phyloP scores from a whole-genome alignment of 2,329 filamentous ascomycete species.

The Ascochyta lentis region DNA sequence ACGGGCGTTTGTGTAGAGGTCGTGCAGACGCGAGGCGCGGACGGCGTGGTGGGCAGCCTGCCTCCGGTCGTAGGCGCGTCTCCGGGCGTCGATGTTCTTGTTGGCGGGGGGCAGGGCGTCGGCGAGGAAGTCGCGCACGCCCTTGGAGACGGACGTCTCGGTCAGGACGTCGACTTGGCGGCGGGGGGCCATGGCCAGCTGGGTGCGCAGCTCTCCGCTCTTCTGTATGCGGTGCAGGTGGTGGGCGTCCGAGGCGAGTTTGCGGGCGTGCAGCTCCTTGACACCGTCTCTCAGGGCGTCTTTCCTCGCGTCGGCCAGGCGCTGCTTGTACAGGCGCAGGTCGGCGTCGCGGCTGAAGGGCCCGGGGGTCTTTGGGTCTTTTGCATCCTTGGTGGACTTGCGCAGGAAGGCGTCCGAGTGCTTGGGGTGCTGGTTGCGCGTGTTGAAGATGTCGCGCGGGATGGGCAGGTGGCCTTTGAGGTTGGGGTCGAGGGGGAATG shows the following conservation, averaged over 20 bases:
- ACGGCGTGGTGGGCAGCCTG: constrained; percentile 62
- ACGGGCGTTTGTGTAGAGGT: constrained; percentile 87
- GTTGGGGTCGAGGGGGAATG: constrained; percentile 55
- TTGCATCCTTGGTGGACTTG: constrained; percentile 64
- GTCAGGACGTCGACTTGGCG: constrained; percentile 64
- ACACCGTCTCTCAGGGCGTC: constrained; percentile 76
- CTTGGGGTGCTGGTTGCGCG: constrained; percentile 57
- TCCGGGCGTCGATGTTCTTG: constrained; percentile 40
- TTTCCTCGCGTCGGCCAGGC: constrained; percentile 75
- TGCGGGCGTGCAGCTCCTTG: constrained; percentile 65
- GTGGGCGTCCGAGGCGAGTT: constrained; percentile 33
- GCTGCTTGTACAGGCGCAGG: constrained; percentile 69
- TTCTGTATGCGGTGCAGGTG: constrained; percentile 30
- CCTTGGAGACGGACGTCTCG: constrained; percentile 37
- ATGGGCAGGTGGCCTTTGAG: constrained; percentile 83
- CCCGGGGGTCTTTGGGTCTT: constrained; percentile 43
- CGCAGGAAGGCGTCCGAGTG: constrained; percentile 66
- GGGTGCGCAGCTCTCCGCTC: constrained; percentile 56
- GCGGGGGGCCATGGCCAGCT: constrained; percentile 67
- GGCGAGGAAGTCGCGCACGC: constrained; percentile 45
- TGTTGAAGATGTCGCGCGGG: constrained; percentile 78
- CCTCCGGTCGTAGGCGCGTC: constrained; percentile 48
- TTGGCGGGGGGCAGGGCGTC: constrained; percentile 38
- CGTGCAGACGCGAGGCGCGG: constrained; percentile 76
- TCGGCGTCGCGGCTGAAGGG: constrained; percentile 53